Base-by-base conservation (phyloP, 495 filamentous ascomycete genomes). In the Penicilliopsis zonata region DNA sequence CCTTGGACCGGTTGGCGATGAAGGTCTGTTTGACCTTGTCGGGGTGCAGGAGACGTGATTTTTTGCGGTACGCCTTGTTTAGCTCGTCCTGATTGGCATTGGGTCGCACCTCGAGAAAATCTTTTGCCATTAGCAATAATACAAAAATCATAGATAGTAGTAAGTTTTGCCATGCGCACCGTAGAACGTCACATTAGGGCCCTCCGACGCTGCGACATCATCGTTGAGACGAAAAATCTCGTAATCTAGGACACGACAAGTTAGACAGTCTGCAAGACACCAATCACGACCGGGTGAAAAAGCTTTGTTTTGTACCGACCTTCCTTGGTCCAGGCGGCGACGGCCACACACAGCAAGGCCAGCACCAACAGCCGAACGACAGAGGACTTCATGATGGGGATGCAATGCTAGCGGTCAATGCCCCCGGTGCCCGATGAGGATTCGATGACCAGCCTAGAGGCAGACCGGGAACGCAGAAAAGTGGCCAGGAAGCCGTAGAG, bases 191-290 rank as follows among this genome's bases (percentile, higher is more conserved):
- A 84, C 71, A 37, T 82, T 79, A 30, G 63, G 34, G 17, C 87
- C 92, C 59, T 96, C 87, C 41, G 71, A 48, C 9, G 74, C 58
- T 28, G 72, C 62, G 23, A 99, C 60, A 47, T 96, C 92, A 61
- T 94, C 85, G 40, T 75, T 78, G 35, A 96, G 68, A 34, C 83
- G 78, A 61, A 99, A 99, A 60, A 99, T 96, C 63, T 99, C 90
- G 49, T 88, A 80, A 56, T 99, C 90, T 94, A 47, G 18, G 15
- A 24, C 16, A 30, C n/a, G n/a, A n/a, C n/a, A n/a, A n/a, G n/a
- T n/a, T n/a, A n/a, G n/a, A n/a, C n/a, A n/a, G n/a, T n/a, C n/a
- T n/a, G n/a, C n/a, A n/a, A n/a, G n/a, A n/a, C n/a, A n/a, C n/a
- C n/a, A n/a, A n/a, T n/a, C n/a, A n/a, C n/a, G n/a, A n/a, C n/a